Evolutionary conservation across 768 basidiomycete genomes (phyloP), one percentile per base, ranked within the genome.

Genomic region (Cubamyces lactineus): DNA sequence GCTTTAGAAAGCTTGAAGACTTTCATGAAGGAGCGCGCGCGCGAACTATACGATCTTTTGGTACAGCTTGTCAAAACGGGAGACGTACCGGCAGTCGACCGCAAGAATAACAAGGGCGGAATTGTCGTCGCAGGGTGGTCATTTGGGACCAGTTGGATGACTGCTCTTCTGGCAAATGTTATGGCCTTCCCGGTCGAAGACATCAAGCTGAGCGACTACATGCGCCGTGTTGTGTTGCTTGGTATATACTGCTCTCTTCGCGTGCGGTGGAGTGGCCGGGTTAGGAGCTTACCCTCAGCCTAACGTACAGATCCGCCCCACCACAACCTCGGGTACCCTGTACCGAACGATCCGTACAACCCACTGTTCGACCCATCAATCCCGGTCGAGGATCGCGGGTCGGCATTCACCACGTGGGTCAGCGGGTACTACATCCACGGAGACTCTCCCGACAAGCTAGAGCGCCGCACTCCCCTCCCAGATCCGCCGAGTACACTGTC

Each of bases 61-160:
- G 43, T 38, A 0, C 52, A 50, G n/a, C 41, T 66, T 39, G 57
- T 60, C 21, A 43, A 40, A 21, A 39, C 34, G 4, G 45, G 23
- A 7, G 34, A 30, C 40, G n/a, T 61, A 5, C n/a, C 55, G 3
- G 43, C 38, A 3, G 46, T 28, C 24, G 24, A 52, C 16, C 8
- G 13, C 6, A 23, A 17, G 5, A 41, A 28, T 9, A 51, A 55
- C 39, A 39, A 30, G 15, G 63, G 66, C 17, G 66, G 66, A 3
- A 60, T 65, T 30, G 30, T 62, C 1, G n/a, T 67, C 12, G 58
- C 56, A 7, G 63, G 63, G 16, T 67, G 66, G 66, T 67, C 66
- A 2, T 50, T 53, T 12, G 66, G 63, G 17, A 49, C 51, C 21
- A 24, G 38, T 8, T 62, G 52, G 55, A 46, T 53, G 23, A 42